A percentile compares a stretch with the other conserved stretches of the same genome.
Conservation (phyloP, 2,329 filamentous ascomycete genomes). For the Cryphonectria nitschkei region DNA sequence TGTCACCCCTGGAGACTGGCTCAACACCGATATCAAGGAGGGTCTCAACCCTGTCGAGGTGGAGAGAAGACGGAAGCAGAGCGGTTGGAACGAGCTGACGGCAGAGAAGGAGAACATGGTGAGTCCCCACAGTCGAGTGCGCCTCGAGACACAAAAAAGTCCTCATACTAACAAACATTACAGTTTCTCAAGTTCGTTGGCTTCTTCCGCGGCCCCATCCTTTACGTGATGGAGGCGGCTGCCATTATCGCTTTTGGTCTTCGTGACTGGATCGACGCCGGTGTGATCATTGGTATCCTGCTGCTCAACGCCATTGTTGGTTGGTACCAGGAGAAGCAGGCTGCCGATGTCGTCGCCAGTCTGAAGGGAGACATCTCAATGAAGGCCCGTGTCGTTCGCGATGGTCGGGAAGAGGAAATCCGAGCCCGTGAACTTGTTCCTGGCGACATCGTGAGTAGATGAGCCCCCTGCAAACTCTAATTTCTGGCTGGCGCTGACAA, state of each 20-base stretch:
- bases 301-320: constrained; percentile 75
- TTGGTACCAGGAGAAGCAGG: constrained; percentile 83
- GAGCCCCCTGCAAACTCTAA: neutral
- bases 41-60: constrained; percentile 65
- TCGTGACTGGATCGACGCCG: constrained; percentile 76
- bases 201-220: constrained; percentile 77
- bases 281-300: constrained; percentile 77
- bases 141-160: neutral
- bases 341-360: constrained; percentile 74
- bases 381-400: constrained; percentile 69
- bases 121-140: neutral
- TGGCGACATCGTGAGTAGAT: constrained; percentile 69
- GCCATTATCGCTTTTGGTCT: constrained; percentile 75
- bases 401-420: constrained; percentile 70
- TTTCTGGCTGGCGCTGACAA: constrained; percentile 6
- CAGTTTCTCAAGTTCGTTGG: constrained; percentile 70
- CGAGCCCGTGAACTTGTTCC: constrained; percentile 75
- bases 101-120: constrained; percentile 74
- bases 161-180: neutral
- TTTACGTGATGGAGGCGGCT: constrained; percentile 81
- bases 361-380: constrained; percentile 81
- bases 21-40: constrained; percentile 67
- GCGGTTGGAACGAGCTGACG: constrained; percentile 72
- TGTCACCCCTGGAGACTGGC: constrained; percentile 67
- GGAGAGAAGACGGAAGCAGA: constrained; percentile 66